phyloP scores from a whole-genome alignment of 2,329 filamentous ascomycete species.

The Graphium sp. region DNA sequence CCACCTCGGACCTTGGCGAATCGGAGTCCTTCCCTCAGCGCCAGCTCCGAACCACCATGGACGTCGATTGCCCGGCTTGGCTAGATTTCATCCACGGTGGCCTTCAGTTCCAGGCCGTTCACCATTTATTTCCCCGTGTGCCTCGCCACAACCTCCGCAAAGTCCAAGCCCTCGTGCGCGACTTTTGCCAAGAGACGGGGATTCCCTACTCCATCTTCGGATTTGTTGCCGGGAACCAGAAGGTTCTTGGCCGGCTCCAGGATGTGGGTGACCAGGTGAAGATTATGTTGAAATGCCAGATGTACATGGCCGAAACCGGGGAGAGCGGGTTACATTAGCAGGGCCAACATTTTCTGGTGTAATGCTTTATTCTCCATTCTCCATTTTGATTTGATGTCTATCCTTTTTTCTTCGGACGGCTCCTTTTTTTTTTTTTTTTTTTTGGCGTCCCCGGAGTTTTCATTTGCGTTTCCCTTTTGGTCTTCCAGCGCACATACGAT shows the following conservation, averaged over 20 bases:
- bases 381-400: too few species aligned
- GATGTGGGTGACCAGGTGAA: slow-evolving; percentile 45
- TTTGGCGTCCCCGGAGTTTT: too few species aligned
- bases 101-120: slow-evolving; percentile 55
- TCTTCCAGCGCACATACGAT: too few species aligned
- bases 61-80: slow-evolving; percentile 56
- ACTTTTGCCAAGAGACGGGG: slow-evolving; percentile 46
- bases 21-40: slow-evolving; percentile 52
- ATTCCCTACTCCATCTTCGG: slow-evolving; percentile 45
- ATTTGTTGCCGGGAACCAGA: slow-evolving; percentile 46
- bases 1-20: slow-evolving; percentile 44
- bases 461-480: too few species aligned
- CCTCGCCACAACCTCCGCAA: slow-evolving; percentile 50
- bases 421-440: too few species aligned
- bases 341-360: too few species aligned
- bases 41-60: slow-evolving; percentile 57
- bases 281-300: slow-evolving; percentile 39
- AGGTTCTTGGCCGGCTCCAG: slow-evolving; percentile 26
- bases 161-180: slow-evolving; percentile 39
- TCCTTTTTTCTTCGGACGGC: too few species aligned
- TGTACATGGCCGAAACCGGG: slow-evolving; percentile 28
- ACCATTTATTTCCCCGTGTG: slow-evolving; percentile 53
- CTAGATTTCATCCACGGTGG: slow-evolving; percentile 58
- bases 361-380: too few species aligned
- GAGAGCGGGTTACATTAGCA: slow-evolving; percentile 20